Base-by-base conservation (phyloP, 2,329 filamentous ascomycete species). In the Aspergillus fischeri region DNA sequence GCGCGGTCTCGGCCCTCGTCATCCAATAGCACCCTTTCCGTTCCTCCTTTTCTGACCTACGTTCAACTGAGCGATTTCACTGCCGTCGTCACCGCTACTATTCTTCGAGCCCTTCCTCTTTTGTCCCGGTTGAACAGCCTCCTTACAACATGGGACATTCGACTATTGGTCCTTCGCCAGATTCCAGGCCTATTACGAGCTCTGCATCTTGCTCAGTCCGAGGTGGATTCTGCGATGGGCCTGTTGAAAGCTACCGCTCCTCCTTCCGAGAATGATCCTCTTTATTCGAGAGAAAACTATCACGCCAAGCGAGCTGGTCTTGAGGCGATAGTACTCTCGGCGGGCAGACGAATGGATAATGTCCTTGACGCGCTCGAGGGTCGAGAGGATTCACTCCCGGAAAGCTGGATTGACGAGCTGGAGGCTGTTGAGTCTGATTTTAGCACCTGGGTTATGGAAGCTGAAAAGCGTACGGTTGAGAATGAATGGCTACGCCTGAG, bases 341-440 rank as follows among this genome's bases (percentile, higher is more conserved):
- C 92, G 0, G 93, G 91, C 0, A 83, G 83, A 50, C 82, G 86
- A 42, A 80, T 97, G 60, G 94, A 99, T 71, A 84, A 82, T 52
- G 91, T 97, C 83, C 81, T 99, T 14, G 92, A 99, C 73, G 82
- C 85, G 32, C 80, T 97, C 2, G 94, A 97, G 73, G 92, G 91
- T 1, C 81, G 86, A 54, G 81, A 88, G 47, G 94, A 99, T 67
- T 91, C 89, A 0, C 78, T 99, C 9, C 94, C 94, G 0, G 89
- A 95, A 44, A 72, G 78, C 28, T 99, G 93, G 94, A 85, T 97
- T 55, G 91, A 96, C 65, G 83, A 87, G 4, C 88, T 97, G 76
- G 94, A 97, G 71, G 75, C 77, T 0, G 79, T 95, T 4, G 94
- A 99, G 72, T 79, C 82, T 10, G 83, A 87, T 29, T 96, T 93